A percentile compares a stretch with the other conserved stretches of the same genome.
These are phyloP conservation scores for Trichoderma pleuroti DNA, from an alignment of 2,329 filamentous ascomycete genomes.

Conservation along the genomic window DNA sequence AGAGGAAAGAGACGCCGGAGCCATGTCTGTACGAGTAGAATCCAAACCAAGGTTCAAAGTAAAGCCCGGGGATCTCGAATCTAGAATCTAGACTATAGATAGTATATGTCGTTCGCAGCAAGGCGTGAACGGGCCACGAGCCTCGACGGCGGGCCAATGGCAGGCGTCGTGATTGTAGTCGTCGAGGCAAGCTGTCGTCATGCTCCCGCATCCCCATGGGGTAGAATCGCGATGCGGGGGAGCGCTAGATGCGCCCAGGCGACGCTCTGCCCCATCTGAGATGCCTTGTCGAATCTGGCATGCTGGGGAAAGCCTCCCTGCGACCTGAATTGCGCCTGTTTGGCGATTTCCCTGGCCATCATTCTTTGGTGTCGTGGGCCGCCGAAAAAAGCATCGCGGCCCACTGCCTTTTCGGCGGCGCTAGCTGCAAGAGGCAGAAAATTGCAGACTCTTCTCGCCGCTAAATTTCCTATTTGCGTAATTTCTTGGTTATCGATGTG, in stretches of 20 bases:
- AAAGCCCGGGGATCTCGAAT: background rate
- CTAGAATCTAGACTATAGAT: background rate
- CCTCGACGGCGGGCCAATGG: background rate
- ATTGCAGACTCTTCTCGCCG: background rate
- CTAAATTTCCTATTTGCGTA: background rate
- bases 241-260: slow-evolving; percentile 4
- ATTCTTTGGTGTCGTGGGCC: slow-evolving; percentile 14
- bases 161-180: background rate
- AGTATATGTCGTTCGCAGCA: background rate
- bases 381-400: background rate
- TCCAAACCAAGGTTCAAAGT: background rate
- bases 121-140: background rate
- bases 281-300: slow-evolving; percentile 14
- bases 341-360: slow-evolving; percentile 6
- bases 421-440: background rate
- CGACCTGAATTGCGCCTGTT: slow-evolving; percentile 3
- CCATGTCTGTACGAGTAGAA: background rate
- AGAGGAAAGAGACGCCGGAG: background rate
- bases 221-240: slow-evolving; percentile 16
- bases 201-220: slow-evolving; percentile 10
- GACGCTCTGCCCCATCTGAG: slow-evolving; percentile 13
- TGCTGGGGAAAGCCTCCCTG: background rate
- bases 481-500: background rate
- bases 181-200: slow-evolving; percentile 1
- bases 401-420: slow-evolving; percentile 3